Evolutionary conservation across 176 grass and related monocot species (phyloP).

Genomic region (Thalia dealbata): DNA sequence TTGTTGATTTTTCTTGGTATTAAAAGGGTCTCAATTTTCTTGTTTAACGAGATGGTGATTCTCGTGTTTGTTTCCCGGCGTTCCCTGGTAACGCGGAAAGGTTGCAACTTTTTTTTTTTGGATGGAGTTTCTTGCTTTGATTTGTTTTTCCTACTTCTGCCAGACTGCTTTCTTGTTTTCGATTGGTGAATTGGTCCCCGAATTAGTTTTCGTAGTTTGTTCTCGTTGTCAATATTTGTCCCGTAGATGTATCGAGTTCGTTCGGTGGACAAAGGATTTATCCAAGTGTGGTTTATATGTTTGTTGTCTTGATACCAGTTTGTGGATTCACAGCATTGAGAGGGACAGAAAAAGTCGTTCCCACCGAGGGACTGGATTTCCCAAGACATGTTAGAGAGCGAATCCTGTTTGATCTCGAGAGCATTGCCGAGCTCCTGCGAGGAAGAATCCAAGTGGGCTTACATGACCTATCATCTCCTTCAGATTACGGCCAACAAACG

Average conservation of each 20-base stretch:
- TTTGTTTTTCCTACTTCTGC: neutral
- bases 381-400: slow-evolving; percentile 61
- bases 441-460: slow-evolving; percentile 57
- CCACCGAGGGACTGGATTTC: neutral
- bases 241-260: neutral
- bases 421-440: slow-evolving; percentile 56
- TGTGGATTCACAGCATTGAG: neutral
- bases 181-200: neutral
- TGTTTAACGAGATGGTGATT: neutral
- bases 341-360: neutral
- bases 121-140: neutral
- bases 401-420: slow-evolving; percentile 78
- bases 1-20: neutral
- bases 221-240: neutral
- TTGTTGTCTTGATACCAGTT: neutral
- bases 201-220: neutral
- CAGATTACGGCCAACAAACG: slow-evolving; percentile 68
- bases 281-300: neutral
- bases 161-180: neutral
- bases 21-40: neutral
- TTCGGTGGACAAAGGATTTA: neutral
- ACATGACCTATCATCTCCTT: slow-evolving; percentile 81
- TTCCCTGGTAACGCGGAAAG: neutral
- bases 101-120: neutral
- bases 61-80: neutral